Percentiles rank a stretch among this genome's conserved stretches.
These are phyloP conservation scores for Tylopilus cervinicoccineus DNA, from an alignment of 768 basidiomycete species.

Conservation along the genomic window DNA sequence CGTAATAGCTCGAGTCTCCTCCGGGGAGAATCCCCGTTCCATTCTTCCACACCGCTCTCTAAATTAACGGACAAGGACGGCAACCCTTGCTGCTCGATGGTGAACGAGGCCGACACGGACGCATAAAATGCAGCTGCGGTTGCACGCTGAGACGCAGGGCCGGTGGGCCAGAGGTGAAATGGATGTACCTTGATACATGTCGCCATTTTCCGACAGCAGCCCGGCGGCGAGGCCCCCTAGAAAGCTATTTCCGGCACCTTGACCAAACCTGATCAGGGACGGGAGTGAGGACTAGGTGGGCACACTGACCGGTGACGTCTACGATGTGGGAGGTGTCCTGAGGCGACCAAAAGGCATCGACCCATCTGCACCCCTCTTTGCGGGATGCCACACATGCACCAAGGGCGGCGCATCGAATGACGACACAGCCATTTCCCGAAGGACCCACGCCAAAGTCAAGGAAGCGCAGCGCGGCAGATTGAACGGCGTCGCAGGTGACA, in stretches of 20 bases:
- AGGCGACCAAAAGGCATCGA: constrained; percentile 70
- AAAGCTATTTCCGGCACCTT: constrained; percentile 90
- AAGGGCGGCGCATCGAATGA: constrained; percentile 71
- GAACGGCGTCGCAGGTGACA: constrained; percentile 47
- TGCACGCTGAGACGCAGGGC: constrained; percentile 14
- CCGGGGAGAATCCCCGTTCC: constrained; percentile 71
- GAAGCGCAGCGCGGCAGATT: constrained; percentile 63
- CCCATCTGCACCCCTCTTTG: constrained; percentile 49
- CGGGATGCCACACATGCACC: constrained; percentile 64
- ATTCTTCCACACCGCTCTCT: constrained; percentile 36
- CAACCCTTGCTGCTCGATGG: constrained; percentile 78
- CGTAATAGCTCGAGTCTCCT: constrained; percentile 53
- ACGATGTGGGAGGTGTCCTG: constrained; percentile 48
- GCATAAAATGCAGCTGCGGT: constrained; percentile 64
- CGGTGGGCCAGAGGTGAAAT: constrained; percentile 4
- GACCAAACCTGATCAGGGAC: constrained; percentile 1
- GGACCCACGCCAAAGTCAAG: constrained; percentile 56
- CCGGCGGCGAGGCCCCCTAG: constrained; percentile 83
- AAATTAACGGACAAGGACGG: constrained; percentile 43
- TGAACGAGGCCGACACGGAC: constrained; percentile 77
- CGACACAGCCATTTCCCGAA: constrained; percentile 49
- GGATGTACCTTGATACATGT: constrained; percentile 62
- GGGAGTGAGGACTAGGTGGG: constrained; percentile 1
- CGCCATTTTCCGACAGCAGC: constrained; percentile 46
- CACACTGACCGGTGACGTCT: constrained; percentile 71